Evolutionary conservation across 768 basidiomycete genomes (phyloP).

Genomic region (Clitopilus hobsonii): DNA sequence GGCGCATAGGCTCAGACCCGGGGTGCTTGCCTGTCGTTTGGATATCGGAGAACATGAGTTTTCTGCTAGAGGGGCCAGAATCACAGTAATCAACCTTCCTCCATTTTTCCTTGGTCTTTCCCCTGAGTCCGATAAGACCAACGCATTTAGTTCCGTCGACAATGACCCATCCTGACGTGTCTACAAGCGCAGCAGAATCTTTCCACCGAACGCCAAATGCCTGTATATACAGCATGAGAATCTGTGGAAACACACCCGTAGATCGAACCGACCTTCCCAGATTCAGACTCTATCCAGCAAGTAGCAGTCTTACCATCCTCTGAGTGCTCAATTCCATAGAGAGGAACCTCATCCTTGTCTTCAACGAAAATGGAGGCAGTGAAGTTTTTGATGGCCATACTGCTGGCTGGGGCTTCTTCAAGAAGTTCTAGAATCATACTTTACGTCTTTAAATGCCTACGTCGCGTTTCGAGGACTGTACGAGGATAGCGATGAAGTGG

Average conservation of each 20-base stretch:
- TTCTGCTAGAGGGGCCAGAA: too few species aligned
- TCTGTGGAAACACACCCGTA: background rate
- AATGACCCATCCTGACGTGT: conserved; percentile 1
- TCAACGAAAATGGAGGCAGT: conserved; percentile 15
- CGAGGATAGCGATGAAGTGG: too few species aligned
- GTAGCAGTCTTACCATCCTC: conserved; percentile 10
- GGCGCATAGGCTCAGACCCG: too few species aligned
- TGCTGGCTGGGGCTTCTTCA: background rate
- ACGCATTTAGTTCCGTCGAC: conserved; percentile 9
- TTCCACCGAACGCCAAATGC: conserved; percentile 14
- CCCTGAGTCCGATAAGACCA: background rate
- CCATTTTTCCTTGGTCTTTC: conserved; percentile 7
- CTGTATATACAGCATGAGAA: conserved; percentile 3
- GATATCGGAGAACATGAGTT: too few species aligned
- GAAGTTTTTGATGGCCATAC: conserved; percentile 3
- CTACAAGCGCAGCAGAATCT: background rate
- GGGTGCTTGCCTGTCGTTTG: too few species aligned
- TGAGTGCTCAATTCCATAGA: conserved; percentile 11
- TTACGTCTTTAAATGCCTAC: too few species aligned
- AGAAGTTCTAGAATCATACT: too few species aligned
- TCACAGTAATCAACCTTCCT: background rate
- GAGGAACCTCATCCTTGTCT: conserved; percentile 4
- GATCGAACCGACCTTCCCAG: conserved; percentile 16
- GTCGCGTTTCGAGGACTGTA: too few species aligned
- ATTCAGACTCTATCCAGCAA: conserved; percentile 20